These are phyloP conservation scores for Hansenula sp. DNA, from an alignment of 1,139 yeast species.

Conservation along the genomic window DNA sequence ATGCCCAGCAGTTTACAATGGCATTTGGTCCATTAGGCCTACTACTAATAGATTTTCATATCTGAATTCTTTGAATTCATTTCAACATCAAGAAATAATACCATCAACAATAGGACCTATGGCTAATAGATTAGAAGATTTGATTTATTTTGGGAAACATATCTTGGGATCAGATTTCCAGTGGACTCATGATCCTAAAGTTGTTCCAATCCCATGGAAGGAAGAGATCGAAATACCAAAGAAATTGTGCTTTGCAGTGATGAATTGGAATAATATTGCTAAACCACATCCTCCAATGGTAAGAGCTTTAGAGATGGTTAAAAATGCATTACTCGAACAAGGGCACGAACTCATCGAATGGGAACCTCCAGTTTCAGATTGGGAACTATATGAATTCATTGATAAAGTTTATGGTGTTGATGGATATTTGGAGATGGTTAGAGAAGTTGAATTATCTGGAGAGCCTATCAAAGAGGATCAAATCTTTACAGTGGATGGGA, in stretches of 20 bases:
- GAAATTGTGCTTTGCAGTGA: conserved; percentile 44
- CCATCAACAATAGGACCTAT: conserved; percentile 57
- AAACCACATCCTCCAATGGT: conserved; percentile 61
- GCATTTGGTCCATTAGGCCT: conserved; percentile 53
- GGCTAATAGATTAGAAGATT: conserved; percentile 58
- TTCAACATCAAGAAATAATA: conserved; percentile 55
- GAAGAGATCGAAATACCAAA: conserved; percentile 37
- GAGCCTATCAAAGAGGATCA: conserved; percentile 18
- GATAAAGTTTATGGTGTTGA: not conserved
- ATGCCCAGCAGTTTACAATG: conserved; percentile 51
- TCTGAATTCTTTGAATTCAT: conserved; percentile 45
- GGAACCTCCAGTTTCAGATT: conserved; percentile 39
- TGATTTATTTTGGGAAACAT: conserved; percentile 55
- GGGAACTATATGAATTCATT: not conserved
- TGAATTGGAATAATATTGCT: conserved; percentile 35
- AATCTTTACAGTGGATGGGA: conserved; percentile 19
- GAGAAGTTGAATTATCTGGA: conserved; percentile 10
- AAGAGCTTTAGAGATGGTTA: conserved; percentile 46
- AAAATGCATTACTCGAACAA: conserved; percentile 40
- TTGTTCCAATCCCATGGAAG: conserved; percentile 62
- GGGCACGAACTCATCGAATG: conserved; percentile 64
- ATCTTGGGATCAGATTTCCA: conserved; percentile 52
- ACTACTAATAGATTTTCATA: conserved; percentile 47
- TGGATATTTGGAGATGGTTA: not conserved
- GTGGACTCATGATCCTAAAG: conserved; percentile 58